Evolutionary conservation across 1,284 basidiomycete genomes (phyloP), one percentile per base, ranked within the genome.

Genomic region (Mrakiaceae sp.): DNA sequence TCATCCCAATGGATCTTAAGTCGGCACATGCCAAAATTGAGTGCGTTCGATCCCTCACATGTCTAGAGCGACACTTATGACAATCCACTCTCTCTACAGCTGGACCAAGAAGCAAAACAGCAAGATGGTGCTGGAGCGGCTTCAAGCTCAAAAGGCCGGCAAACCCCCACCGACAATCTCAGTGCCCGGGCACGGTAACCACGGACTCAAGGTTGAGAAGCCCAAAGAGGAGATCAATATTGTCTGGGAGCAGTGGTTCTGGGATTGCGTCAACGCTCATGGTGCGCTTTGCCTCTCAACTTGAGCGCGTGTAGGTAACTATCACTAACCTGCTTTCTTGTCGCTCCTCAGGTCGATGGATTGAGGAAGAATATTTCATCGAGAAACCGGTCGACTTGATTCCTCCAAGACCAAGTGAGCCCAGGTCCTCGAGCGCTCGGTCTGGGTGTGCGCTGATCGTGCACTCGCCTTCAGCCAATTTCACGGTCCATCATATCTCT

Each of bases 221-320:
- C 60, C 60, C 51, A 27, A 65, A 54, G 51, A 62, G 43, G 53
- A 68, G 46, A 70, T 70, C 16, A 57, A 68, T 50, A 63, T 71
- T 43, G 67, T 71, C 50, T 70, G 70, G 67, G 67, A 67, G 8
- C 65, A 68, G 51, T 71, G 70, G 70, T 52, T 70, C n/a, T 66
- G 65, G 61, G 68, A 69, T 43, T 71, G 69, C 49, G 42, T 67
- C 2, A 48, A 57, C 10, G 63, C 61, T 7, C 10, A 56, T 46
- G 64, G 64, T 60, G 43, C 48, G 48, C 44, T 27, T 27, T 27
- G 27, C 27, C 27, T 27, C 11, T 39, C 39, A 12, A 5, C 27
- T 16, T 11, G 10, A 5, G 9, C n/a, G 16, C 9, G 6, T 12
- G 14, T 4, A 5, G 5, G 14, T 3, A 11, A 16, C n/a, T 10